These are phyloP conservation scores for Saccharomyces hybrid DNA, from an alignment of 1,139 yeast genomes.

Conservation along the genomic window DNA sequence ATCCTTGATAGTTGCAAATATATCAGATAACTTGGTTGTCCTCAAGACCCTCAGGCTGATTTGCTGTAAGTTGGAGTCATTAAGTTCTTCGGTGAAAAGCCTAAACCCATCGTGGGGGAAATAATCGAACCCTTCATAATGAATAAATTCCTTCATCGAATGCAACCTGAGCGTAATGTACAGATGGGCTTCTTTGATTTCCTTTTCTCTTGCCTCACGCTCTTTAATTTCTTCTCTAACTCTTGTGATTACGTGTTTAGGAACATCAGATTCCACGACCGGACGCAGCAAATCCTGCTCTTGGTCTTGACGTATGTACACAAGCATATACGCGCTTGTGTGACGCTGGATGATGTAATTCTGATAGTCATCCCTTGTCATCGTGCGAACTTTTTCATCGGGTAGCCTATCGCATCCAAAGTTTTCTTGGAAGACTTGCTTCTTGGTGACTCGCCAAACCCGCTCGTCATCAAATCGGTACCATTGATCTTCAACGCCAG, in stretches of 20 bases:
- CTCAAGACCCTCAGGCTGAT: constrained; percentile 48
- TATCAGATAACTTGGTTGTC: constrained; percentile 45
- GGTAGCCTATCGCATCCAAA: constrained; percentile 69
- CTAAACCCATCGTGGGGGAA: constrained; percentile 48
- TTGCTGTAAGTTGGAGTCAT: constrained; percentile 46
- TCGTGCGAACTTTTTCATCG: constrained; percentile 40
- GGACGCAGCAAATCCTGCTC: constrained; percentile 53
- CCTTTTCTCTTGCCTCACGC: constrained; percentile 48
- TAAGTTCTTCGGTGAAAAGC: constrained; percentile 43
- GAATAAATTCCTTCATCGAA: constrained; percentile 44
- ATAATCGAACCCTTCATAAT: constrained; percentile 69
- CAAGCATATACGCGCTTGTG: constrained; percentile 95
- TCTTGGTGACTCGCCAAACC: constrained; percentile 77
- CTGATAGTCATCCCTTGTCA: constrained; percentile 55
- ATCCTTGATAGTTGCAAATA: constrained; percentile 46
- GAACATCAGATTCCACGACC: constrained; percentile 52
- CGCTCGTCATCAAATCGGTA: constrained; percentile 89
- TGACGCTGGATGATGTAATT: constrained; percentile 64
- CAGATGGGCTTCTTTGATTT: constrained; percentile 71
- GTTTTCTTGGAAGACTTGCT: constrained; percentile 85
- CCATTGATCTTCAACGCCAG: constrained; percentile 68
- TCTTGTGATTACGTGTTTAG: constrained; percentile 60
- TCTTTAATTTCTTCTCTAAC: constrained; percentile 56
- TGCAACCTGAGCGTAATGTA: constrained; percentile 56
- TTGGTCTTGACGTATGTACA: constrained; percentile 66